phyloP scores from a whole-genome alignment of 23 red algal species.

The Gracilaria gracilis region DNA sequence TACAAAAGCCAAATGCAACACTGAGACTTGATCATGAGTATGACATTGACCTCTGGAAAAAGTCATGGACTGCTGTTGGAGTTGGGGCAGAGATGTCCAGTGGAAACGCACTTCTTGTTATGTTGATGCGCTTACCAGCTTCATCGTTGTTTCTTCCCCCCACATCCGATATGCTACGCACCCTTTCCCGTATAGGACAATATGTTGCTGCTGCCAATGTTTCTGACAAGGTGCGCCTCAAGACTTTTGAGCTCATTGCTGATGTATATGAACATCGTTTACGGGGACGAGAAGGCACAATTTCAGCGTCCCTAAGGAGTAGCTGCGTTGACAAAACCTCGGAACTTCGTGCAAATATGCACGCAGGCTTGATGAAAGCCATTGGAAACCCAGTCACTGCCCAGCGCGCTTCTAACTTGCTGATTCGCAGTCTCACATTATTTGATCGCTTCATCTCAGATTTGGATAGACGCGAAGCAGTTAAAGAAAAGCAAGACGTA shows the following conservation, averaged over 20 bases:
- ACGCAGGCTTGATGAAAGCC: conserved; percentile 1
- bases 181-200: neutral
- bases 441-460: conserved; percentile 4
- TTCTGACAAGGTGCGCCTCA: neutral
- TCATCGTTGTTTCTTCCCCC: conserved; percentile 24
- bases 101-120: neutral
- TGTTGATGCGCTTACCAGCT: conserved; percentile 49
- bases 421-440: conserved; percentile 4
- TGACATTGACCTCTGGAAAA: conserved; percentile 35
- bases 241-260: conserved; percentile 39
- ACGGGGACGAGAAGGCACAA: neutral
- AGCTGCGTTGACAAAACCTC: neutral
- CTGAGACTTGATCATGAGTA: conserved; percentile 3
- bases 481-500: conserved; percentile 1
- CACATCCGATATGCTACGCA: neutral
- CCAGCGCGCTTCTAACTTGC: neutral
- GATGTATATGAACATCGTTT: conserved; percentile 53
- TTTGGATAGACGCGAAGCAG: neutral
- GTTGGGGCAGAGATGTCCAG: neutral
- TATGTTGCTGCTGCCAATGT: neutral
- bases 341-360: neutral
- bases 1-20: neutral
- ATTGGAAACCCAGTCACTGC: conserved; percentile 13
- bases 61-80: conserved; percentile 20
- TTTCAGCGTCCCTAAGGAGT: neutral